A percentile compares a stretch with the other conserved stretches of the same genome.
phyloP scores from a whole-genome alignment of 1,139 yeast genomes.

The Geotrichum phurueaensis region DNA sequence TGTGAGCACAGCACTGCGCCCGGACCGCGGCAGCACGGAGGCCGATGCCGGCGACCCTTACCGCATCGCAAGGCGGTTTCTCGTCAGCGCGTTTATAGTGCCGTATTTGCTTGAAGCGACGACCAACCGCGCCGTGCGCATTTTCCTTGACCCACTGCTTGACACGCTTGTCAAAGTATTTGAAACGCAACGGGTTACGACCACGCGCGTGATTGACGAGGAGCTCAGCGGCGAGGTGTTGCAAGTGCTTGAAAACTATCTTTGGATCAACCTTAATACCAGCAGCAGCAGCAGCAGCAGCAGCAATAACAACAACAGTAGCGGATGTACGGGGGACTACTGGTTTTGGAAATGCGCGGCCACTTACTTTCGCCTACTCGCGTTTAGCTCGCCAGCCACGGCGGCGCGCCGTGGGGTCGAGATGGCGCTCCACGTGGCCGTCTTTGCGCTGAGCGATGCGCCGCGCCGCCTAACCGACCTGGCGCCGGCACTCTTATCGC shows the following conservation, averaged over 20 bases:
- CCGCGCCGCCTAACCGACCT: background rate
- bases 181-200: background rate
- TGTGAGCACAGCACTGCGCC: conserved; percentile 4
- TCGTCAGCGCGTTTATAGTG: conserved; percentile 7
- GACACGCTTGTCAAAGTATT: conserved; percentile 3
- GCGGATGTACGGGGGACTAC: background rate
- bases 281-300: background rate
- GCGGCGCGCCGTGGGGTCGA: background rate
- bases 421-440: background rate
- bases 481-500: background rate
- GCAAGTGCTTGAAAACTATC: background rate
- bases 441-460: background rate
- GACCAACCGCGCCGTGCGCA: conserved; percentile 1
- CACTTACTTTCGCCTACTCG: background rate
- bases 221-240: background rate
- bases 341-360: conserved; percentile 7
- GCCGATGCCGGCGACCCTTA: conserved; percentile 6
- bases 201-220: background rate
- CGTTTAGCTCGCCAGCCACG: background rate
- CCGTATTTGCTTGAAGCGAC: conserved; percentile 7
- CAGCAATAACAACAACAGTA: background rate
- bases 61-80: conserved; percentile 4
- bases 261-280: conserved; percentile 2
- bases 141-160: conserved; percentile 9
- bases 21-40: background rate